phyloP scores from a whole-genome alignment of 441 rosid species.

The Monsonia emarginata region DNA sequence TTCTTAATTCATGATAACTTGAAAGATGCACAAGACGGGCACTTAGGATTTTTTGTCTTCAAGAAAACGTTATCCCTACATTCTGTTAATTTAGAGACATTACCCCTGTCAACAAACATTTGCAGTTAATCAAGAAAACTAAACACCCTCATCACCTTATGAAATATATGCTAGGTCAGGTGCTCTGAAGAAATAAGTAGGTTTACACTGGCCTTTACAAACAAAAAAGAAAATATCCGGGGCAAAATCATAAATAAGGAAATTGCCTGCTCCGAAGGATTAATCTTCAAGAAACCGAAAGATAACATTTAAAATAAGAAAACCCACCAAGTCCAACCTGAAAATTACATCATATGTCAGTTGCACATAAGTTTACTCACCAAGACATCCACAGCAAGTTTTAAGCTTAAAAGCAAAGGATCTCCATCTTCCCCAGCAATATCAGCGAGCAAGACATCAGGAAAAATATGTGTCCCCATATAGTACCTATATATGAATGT shows the following conservation, averaged over 20 bases:
- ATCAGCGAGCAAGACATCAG: conserved; percentile 86
- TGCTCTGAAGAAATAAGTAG: background rate
- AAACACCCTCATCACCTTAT: no score
- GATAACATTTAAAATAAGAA: background rate
- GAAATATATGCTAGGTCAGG: background rate
- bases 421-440: conserved; percentile 89
- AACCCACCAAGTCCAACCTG: background rate
- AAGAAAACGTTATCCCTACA: no score
- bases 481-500: conserved; percentile 53
- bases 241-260: background rate
- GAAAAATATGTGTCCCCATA: conserved; percentile 69
- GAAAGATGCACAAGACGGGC: background rate
- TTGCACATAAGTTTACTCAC: conserved; percentile 36
- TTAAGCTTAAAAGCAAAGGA: conserved; percentile 78
- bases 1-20: background rate
- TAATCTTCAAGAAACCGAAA: background rate
- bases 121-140: background rate
- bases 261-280: background rate
- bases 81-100: no score
- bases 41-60: background rate
- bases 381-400: conserved; percentile 92
- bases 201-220: background rate
- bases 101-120: no score
- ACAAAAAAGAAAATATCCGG: background rate
- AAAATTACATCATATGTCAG: background rate